These are phyloP conservation scores for Saitozyma sp. DNA, from an alignment of 768 basidiomycete species.

Conservation along the genomic window DNA sequence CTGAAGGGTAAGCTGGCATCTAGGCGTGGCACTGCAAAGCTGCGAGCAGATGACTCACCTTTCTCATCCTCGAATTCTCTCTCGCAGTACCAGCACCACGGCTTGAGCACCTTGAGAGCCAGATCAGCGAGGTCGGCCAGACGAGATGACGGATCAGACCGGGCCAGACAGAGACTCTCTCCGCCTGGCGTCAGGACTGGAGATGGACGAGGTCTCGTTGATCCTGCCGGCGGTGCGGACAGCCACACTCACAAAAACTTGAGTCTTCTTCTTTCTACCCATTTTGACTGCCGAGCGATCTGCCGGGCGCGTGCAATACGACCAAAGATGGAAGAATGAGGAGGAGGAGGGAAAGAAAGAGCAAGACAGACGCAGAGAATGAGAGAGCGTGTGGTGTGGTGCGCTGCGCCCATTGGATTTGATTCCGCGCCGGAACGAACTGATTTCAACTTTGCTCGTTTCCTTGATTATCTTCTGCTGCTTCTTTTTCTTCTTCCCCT, in stretches of 20 bases:
- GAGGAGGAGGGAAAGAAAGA: background rate
- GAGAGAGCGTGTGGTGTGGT: too few species aligned
- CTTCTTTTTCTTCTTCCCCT: too few species aligned
- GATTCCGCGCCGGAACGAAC: background rate
- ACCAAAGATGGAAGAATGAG: constrained; percentile 1
- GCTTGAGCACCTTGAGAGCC: constrained; percentile 45
- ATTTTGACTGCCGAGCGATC: constrained; percentile 18
- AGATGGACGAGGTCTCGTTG: too few species aligned
- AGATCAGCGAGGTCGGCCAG: background rate
- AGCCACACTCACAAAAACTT: constrained; percentile 42
- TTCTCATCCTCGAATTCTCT: constrained; percentile 99
- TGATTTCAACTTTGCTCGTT: background rate
- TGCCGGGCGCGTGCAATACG: background rate
- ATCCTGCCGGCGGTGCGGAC: background rate
- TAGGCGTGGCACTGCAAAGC: constrained; percentile 29
- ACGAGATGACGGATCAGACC: too few species aligned
- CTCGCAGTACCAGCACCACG: constrained; percentile 99
- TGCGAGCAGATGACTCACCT: constrained; percentile 57
- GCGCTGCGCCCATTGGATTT: background rate
- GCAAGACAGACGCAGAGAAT: background rate
- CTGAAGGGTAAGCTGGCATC: constrained; percentile 55
- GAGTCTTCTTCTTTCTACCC: constrained; percentile 51
- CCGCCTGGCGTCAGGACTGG: too few species aligned
- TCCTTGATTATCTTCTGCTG: too few species aligned
- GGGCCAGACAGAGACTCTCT: too few species aligned